Conservation (phyloP, 2,329 filamentous ascomycete species). For the Orbilia brochopaga region DNA sequence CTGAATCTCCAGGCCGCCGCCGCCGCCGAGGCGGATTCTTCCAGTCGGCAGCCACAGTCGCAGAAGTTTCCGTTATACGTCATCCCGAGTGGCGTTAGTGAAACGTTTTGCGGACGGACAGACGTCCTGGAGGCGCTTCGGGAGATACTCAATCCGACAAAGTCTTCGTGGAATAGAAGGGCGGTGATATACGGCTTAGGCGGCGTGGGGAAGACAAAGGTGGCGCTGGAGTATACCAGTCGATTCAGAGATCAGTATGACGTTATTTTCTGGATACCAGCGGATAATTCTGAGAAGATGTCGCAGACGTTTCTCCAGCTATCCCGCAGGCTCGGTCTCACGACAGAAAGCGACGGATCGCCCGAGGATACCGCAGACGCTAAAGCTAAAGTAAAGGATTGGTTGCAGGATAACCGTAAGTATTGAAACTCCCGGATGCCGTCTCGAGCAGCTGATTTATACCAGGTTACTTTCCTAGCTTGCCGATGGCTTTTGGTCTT, state of each 20-base stretch:
- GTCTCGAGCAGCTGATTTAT: conserved; percentile 1
- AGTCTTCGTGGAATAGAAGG: conserved; percentile 7
- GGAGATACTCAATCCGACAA: conserved; percentile 23
- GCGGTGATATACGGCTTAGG: conserved; percentile 52
- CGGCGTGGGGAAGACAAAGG: conserved; percentile 56
- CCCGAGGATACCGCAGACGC: conserved; percentile 51
- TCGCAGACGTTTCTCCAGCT: conserved; percentile 53
- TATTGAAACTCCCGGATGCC: neutral
- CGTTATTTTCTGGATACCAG: conserved; percentile 54
- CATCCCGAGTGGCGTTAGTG: conserved; percentile 50
- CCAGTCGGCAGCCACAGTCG: neutral
- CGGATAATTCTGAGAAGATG: conserved; percentile 40
- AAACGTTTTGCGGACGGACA: conserved; percentile 50
- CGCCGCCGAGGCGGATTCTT: neutral
- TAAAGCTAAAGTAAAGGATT: conserved; percentile 54
- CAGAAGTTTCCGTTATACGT: conserved; percentile 44
- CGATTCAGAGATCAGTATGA: conserved; percentile 52
- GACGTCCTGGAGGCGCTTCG: conserved; percentile 31
- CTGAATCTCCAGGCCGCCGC: conserved; percentile 31
- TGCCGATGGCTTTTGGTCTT: conserved; percentile 54
- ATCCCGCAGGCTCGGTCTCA: conserved; percentile 35
- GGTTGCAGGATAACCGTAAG: conserved; percentile 51
- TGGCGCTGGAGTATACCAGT: conserved; percentile 56
- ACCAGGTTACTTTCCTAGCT: neutral
- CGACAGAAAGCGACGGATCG: conserved; percentile 41